Base-by-base conservation (phyloP, 2,329 filamentous ascomycete species). In the Ophiocordyceps camponoti-floridani region DNA sequence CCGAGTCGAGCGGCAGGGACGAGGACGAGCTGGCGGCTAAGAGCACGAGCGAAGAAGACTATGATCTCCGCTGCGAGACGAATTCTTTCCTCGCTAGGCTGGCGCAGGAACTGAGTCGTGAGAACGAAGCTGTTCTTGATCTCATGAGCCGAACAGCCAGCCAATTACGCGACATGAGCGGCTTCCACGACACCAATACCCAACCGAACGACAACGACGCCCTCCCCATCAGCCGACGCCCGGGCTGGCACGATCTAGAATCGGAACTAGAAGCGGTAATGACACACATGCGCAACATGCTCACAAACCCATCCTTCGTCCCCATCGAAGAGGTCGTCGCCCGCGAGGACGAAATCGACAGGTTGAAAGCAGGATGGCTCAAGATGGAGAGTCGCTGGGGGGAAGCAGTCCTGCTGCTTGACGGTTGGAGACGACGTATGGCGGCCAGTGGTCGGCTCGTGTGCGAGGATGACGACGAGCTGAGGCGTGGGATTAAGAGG, bases 281-380 rank as follows among this genome's bases (percentile, higher is more conserved):
- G 48, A 77, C 83, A 31, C 86, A 94, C 56, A 73, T 98, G 50
- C 76, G 83, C 51, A 82, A 74, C 2, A 75, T 98, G 35, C 69
- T 98, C 41, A 95, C 87, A 9, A 96, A 96, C 56, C 91, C 91
- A 1, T 94, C 88, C 2, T 98, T 96, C 58, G 91, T 95, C 13
- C 84, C 89, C 0, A 77, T 96, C 19, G 91, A 96, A 54, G 91
- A 96, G 59, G 86, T 98, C 2, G 81, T 93, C 56, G 65, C 87
- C n/a, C 78, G 89, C 45, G 89, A 98, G 50, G 82, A 93, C 47
- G 88, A 95, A 58, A 96, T 98, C 50, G 72, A 74, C 44, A 75
- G 84, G 44, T 68, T 98, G 42, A 78, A 85, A 45, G 76, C 82
- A 45, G 86, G 88, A 14, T 94, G 89, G 82, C 84, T 93, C 58